Percentiles rank a stretch among this genome's conserved stretches.
phyloP scores from a whole-genome alignment of 2,329 filamentous ascomycete species.

The Phoma sp. region DNA sequence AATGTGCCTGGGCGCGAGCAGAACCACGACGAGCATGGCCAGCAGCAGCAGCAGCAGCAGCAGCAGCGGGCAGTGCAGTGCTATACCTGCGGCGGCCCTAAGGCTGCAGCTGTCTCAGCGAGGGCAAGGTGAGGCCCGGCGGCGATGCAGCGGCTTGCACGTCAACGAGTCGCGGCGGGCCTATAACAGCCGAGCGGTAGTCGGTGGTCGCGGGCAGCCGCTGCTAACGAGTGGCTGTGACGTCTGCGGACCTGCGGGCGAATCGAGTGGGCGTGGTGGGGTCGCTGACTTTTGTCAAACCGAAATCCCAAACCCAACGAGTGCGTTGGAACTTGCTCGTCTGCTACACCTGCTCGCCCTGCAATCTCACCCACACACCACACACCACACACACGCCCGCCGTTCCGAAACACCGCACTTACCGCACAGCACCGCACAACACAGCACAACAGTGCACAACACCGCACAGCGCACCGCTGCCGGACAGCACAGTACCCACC shows the following conservation, averaged over 20 bases:
- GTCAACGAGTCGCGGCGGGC: background rate
- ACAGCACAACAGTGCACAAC: too few species aligned
- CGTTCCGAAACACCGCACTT: background rate
- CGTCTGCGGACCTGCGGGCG: background rate
- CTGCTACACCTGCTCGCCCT: slow-evolving; percentile 7
- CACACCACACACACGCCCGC: background rate
- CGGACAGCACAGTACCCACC: background rate
- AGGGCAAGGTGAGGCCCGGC: background rate
- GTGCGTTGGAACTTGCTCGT: background rate
- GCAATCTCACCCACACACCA: slow-evolving; percentile 3
- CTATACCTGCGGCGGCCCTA: slow-evolving; percentile 5
- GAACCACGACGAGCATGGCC: background rate
- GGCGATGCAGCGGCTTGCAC: too few species aligned
- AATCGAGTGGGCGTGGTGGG: slow-evolving; percentile 8
- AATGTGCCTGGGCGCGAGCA: background rate
- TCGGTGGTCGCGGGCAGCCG: background rate
- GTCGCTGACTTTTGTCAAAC: slow-evolving; percentile 3
- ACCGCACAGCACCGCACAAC: too few species aligned
- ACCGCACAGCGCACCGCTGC: background rate
- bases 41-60: background rate
- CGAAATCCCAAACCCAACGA: slow-evolving; percentile 4
- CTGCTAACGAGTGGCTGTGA: slow-evolving; percentile 4
- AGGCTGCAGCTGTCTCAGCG: background rate
- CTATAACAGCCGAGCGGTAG: slow-evolving; percentile 1
- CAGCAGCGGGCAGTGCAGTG: background rate